Percentiles rank a stretch among this genome's conserved stretches.
phyloP scores from a whole-genome alignment of 495 filamentous ascomycete species.

The Aspergillus diversus region DNA sequence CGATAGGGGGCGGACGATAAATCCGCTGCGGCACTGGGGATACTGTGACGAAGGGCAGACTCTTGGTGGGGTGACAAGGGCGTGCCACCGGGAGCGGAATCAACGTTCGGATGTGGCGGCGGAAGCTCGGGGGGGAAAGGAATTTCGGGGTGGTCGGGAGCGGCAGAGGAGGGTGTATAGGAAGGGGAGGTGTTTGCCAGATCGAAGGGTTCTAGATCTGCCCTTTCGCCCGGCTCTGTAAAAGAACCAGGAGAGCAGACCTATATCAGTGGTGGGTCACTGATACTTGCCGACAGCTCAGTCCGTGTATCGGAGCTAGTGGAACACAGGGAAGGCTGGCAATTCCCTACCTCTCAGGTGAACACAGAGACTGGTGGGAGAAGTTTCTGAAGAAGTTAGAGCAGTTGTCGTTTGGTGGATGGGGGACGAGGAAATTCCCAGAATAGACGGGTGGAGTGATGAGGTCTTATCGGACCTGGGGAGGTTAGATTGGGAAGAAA shows the following conservation, averaged over 20 bases:
- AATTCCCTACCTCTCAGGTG: conserved; percentile 15
- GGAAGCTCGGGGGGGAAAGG: conserved; percentile 41
- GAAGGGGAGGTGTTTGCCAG: conserved; percentile 63
- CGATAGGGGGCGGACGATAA: conserved; percentile 25
- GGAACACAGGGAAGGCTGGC: conserved; percentile 11
- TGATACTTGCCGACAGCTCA: conserved; percentile 28
- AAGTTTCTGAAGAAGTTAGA: background rate
- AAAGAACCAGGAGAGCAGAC: conserved; percentile 57
- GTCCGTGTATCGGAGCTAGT: conserved; percentile 26
- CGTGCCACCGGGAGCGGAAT: conserved; percentile 23
- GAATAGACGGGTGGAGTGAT: conserved; percentile 17
- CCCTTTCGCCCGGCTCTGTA: conserved; percentile 53
- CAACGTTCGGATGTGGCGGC: conserved; percentile 25
- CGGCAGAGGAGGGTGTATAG: conserved; percentile 54
- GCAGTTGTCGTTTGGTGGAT: conserved; percentile 13
- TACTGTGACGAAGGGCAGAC: conserved; percentile 18
- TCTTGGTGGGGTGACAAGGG: conserved; percentile 19
- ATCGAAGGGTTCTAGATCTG: conserved; percentile 56
- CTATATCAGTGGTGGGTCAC: conserved; percentile 38
- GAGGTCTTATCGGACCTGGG: conserved; percentile 30
- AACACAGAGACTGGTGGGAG: background rate
- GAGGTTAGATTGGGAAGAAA: conserved; percentile 16
- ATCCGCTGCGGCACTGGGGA: conserved; percentile 17
- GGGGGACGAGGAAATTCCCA: background rate
- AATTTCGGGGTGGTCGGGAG: conserved; percentile 61